Evolutionary conservation across 345 rosid genomes (phyloP).

Genomic region (Mangifera indica): DNA sequence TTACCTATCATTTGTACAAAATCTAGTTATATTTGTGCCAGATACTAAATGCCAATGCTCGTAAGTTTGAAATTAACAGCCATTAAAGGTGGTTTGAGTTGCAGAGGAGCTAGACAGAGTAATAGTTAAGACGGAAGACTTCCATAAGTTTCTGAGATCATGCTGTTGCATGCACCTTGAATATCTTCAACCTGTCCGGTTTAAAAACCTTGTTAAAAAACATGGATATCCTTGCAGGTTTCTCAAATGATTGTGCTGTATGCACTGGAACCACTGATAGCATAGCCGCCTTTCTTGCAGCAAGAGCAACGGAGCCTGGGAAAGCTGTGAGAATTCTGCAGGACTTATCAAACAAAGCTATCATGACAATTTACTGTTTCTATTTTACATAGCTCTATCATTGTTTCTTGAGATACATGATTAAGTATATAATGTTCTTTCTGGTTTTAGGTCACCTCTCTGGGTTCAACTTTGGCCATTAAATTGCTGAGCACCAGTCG

Average conservation of each 20-base stretch:
- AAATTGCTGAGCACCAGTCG: slow-evolving; percentile 74
- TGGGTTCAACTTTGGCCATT: slow-evolving; percentile 92
- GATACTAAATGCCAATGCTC: background rate
- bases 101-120: too few relatives aligned
- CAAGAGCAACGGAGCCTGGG: slow-evolving; percentile 77
- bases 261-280: slow-evolving; percentile 96
- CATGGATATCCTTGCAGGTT: slow-evolving; percentile 49
- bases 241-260: slow-evolving; percentile 62
- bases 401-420: background rate
- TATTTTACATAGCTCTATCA: background rate
- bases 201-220: slow-evolving; percentile 9
- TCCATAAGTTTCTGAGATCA: background rate
- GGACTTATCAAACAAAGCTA: background rate
- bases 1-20: background rate
- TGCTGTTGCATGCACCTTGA: background rate
- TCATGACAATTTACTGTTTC: background rate
- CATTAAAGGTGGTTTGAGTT: too few relatives aligned
- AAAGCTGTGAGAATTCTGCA: slow-evolving; percentile 62
- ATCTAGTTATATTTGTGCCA: background rate
- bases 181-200: slow-evolving; percentile 1
- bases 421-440: background rate
- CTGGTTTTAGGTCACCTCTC: slow-evolving; percentile 70
- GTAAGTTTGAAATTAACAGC: background rate
- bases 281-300: slow-evolving; percentile 95
- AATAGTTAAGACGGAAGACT: background rate